These are phyloP conservation scores for Cercospora sojina DNA, from an alignment of 2,329 filamentous ascomycete species.

Conservation along the genomic window DNA sequence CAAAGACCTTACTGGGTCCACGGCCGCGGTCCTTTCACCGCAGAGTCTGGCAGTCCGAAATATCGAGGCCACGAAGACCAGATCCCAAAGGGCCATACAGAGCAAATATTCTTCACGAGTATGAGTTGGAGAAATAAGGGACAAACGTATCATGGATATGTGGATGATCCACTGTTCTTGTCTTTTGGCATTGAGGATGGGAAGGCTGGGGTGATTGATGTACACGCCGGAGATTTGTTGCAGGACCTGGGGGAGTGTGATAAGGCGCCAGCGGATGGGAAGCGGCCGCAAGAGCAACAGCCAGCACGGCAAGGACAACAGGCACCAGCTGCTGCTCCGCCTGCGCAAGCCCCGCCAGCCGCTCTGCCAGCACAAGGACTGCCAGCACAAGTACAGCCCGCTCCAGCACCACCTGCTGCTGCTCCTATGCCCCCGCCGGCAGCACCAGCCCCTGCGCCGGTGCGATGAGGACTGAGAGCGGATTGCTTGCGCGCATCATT, in stretches of 20 bases:
- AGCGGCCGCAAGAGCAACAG: background rate
- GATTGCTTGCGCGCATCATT: background rate
- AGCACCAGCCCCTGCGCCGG: background rate
- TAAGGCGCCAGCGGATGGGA: background rate
- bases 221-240: constrained; percentile 53
- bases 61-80: constrained; percentile 25
- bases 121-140: constrained; percentile 55
- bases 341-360: background rate
- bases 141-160: constrained; percentile 55
- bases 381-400: background rate
- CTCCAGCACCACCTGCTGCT: background rate
- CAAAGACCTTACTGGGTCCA: constrained; percentile 56
- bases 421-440: background rate
- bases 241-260: constrained; percentile 38
- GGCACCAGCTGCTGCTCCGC: background rate
- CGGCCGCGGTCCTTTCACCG: constrained; percentile 44
- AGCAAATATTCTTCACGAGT: constrained; percentile 60
- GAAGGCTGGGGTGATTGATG: constrained; percentile 52
- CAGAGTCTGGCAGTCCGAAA: constrained; percentile 25
- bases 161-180: constrained; percentile 57
- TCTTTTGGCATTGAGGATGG: constrained; percentile 59
- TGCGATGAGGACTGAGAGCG: background rate
- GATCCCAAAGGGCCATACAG: constrained; percentile 39
- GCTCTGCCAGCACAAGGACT: background rate
- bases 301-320: background rate